Percentiles rank a stretch among this genome's conserved stretches.
Evolutionary conservation across 1,139 yeast genomes (phyloP).

Genomic region (Komagataea norvegica): DNA sequence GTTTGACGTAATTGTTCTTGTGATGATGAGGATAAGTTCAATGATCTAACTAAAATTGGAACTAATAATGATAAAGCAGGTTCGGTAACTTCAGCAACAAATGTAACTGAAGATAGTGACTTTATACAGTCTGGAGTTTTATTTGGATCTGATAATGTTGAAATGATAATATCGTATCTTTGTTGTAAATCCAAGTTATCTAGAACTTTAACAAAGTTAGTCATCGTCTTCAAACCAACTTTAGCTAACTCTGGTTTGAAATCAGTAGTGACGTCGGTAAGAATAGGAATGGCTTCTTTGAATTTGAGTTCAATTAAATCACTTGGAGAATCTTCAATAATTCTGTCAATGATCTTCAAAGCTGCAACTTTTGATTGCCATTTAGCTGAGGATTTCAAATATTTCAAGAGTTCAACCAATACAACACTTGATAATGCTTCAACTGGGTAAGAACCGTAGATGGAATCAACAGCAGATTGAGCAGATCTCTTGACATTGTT

Average conservation of each 20-base stretch:
- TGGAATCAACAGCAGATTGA: constrained; percentile 59
- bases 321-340: constrained; percentile 75
- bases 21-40: constrained; percentile 82
- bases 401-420: constrained; percentile 54
- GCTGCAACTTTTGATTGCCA: constrained; percentile 92
- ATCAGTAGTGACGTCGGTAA: constrained; percentile 88
- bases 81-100: constrained; percentile 97
- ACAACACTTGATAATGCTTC: constrained; percentile 75
- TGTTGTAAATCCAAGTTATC: constrained; percentile 91
- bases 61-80: constrained; percentile 87
- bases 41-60: constrained; percentile 87
- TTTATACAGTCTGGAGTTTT: constrained; percentile 88
- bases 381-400: constrained; percentile 78
- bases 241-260: constrained; percentile 94
- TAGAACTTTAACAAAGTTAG: constrained; percentile 69
- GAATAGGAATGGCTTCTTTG: constrained; percentile 72
- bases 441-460: constrained; percentile 66
- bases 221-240: constrained; percentile 69
- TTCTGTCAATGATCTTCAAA: constrained; percentile 62
- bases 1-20: constrained; percentile 97
- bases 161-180: constrained; percentile 79
- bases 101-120: constrained; percentile 87
- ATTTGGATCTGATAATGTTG: constrained; percentile 84
- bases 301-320: constrained; percentile 82
- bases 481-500: constrained; percentile 82